Evolutionary conservation across 257 asterid genomes (phyloP), one percentile per base, ranked within the genome.

Genomic region (Perilla frutescens): DNA sequence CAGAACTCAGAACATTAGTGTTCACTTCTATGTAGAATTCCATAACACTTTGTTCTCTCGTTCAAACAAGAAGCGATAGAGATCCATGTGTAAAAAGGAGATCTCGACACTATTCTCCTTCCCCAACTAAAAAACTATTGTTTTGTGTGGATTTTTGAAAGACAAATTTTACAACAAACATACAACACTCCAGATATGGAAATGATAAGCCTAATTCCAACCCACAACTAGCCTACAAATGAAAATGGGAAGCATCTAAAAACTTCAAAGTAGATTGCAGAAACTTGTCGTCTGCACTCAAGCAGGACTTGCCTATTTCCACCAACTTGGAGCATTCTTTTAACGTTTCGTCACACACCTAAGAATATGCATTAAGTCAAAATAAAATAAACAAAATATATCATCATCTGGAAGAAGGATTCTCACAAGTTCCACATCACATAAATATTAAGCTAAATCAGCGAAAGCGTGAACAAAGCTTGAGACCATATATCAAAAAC

Each of bases 241-340:
- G 55, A 53, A 76, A 77, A 34, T 70, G 68, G 55, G 32, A 82
- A 26, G 68, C 50, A 7, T 78, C 74, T 68, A 91, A 75, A 54
- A 85, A 79, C 73, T 62, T 85, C 49, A 82, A 64, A 39, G 96
- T 82, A 56, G 93, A 86, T 55, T 72, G 80, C 68, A 90, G 79
- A 77, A 90, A 82, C 73, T 70, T 82, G 80, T 88, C 84, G 10
- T 77, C 77, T 29, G 85, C 77, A 60, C 82, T 69, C 86, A 80
- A 73, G 79, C 94, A 81, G 6, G 86, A 79, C 86, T 82, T 81
- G 64, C 91, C 95, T 71, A 86, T 88, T 77, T 82, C 88, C 77
- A 92, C 58, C 87, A 92, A 79, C 76, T 80, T 77, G 77, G 87
- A 78, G 84, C 92, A 88, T 48, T 67, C 67, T 68, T 75, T 81